Conservation (phyloP, 306 rosid species). For the Pyrus betulifolia region DNA sequence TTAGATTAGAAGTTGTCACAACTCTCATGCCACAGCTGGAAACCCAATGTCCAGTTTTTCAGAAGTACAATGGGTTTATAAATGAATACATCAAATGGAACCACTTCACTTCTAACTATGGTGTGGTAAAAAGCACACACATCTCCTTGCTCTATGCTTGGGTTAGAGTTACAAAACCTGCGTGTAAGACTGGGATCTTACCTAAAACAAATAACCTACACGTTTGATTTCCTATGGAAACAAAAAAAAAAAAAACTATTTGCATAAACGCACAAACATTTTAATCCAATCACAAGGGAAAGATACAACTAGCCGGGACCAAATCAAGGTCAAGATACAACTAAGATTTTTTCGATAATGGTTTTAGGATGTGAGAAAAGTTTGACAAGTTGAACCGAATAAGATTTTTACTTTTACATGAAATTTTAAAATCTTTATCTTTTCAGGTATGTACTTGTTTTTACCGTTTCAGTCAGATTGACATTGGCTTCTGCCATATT, state of each 20-base stretch:
- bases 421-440: neutral
- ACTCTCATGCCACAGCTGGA: neutral
- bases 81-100: neutral
- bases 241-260: neutral
- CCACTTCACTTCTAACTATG: neutral
- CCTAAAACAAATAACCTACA: neutral
- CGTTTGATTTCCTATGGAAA: neutral
- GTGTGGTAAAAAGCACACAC: neutral
- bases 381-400: neutral
- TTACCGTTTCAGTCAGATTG: neutral
- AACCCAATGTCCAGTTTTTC: neutral
- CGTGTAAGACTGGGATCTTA: neutral
- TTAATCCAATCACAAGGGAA: neutral
- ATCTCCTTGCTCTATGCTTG: neutral
- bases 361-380: neutral
- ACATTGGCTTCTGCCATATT: neutral
- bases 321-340: neutral
- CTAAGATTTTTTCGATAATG: neutral
- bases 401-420: neutral
- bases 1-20: neutral
- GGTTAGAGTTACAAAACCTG: neutral
- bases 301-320: neutral
- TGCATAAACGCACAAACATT: neutral
- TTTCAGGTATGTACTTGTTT: neutral
- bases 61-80: neutral